A percentile compares a stretch with the other conserved stretches of the same genome.
Evolutionary conservation across 163 green algal species (phyloP).

Genomic region (Scenedesmus sp.): DNA sequence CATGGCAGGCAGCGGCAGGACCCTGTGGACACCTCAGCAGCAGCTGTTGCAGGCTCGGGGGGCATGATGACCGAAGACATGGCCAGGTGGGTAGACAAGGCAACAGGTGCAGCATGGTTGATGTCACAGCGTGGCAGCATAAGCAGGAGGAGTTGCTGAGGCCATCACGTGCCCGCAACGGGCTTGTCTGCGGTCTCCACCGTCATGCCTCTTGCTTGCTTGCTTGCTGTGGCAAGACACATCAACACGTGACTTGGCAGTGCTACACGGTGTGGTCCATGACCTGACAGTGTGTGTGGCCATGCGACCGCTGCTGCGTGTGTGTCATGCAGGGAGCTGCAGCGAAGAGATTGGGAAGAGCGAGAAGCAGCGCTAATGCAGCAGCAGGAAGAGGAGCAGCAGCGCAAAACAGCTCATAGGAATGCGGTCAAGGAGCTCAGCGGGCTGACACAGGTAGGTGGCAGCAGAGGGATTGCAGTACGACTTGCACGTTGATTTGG

Average conservation of each 20-base stretch:
- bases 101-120: background rate
- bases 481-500: background rate
- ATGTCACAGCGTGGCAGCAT: background rate
- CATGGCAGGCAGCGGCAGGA: background rate
- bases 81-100: constrained; percentile 38
- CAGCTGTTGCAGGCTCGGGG: constrained; percentile 50
- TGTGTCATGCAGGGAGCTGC: constrained; percentile 56
- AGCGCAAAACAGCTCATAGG: constrained; percentile 49
- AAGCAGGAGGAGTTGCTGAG: background rate
- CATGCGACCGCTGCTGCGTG: background rate
- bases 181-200: too few relatives aligned
- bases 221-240: background rate
- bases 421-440: constrained; percentile 49
- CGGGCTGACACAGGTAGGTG: constrained; percentile 22
- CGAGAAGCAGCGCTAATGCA: constrained; percentile 57
- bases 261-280: too few relatives aligned
- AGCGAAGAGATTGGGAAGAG: constrained; percentile 68
- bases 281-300: too few relatives aligned
- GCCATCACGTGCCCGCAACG: too few relatives aligned
- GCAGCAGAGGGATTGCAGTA: background rate
- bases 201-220: too few relatives aligned
- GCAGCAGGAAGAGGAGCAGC: constrained; percentile 55
- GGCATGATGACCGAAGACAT: constrained; percentile 71
- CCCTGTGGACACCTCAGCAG: constrained; percentile 31
- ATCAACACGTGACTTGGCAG: too few relatives aligned